Percentiles rank a stretch among this genome's conserved stretches.
These are phyloP conservation scores for Arthrobotrys conoides DNA, from an alignment of 2,329 filamentous ascomycete genomes.

Conservation along the genomic window DNA sequence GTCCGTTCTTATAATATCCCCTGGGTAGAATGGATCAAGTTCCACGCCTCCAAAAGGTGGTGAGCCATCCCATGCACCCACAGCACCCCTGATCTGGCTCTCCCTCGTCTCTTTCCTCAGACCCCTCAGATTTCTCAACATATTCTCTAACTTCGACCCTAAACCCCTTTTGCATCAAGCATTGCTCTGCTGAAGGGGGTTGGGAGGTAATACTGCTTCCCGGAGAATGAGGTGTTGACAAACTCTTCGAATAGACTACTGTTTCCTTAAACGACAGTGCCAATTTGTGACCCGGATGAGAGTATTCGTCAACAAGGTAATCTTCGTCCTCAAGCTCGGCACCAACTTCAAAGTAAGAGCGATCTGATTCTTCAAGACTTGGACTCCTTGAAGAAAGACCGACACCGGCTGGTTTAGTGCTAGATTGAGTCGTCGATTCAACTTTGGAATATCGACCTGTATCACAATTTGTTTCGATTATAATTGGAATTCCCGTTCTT, in stretches of 20 bases:
- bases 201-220: neutral
- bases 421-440: neutral
- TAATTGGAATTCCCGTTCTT: constrained; percentile 9
- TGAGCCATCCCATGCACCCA: neutral
- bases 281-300: neutral
- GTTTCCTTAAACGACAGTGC: neutral
- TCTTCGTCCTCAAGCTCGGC: neutral
- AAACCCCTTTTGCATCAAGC: neutral
- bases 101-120: neutral
- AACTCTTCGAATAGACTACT: neutral
- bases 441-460: neutral
- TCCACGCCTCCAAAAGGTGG: neutral
- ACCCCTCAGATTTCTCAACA: neutral
- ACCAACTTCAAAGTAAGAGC: constrained; percentile 2
- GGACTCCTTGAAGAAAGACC: neutral
- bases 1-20: neutral
- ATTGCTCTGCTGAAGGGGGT: constrained; percentile 2
- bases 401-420: neutral
- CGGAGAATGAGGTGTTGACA: neutral
- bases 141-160: constrained; percentile 13
- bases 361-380: neutral
- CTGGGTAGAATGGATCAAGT: neutral
- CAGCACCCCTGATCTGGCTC: neutral
- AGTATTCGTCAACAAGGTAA: constrained; percentile 1
- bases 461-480: neutral